phyloP scores from a whole-genome alignment of 306 rosid genomes.

The Citrullus amarus region DNA sequence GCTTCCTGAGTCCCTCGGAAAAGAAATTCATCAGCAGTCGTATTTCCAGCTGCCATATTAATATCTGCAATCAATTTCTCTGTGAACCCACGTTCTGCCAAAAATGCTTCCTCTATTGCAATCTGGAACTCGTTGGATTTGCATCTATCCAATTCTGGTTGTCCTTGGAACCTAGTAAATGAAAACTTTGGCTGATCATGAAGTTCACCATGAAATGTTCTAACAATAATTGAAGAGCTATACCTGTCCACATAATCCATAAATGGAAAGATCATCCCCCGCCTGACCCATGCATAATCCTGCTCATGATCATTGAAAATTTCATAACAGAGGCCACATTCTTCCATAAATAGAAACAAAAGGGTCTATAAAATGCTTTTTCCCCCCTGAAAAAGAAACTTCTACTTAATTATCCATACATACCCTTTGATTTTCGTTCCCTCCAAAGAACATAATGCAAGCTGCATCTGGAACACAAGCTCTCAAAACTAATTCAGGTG shows the following conservation, averaged over 20 bases:
- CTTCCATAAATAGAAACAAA: constrained; percentile 5
- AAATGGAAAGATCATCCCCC: constrained; percentile 87
- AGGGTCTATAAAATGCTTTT: constrained; percentile 2
- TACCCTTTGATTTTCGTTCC: constrained; percentile 77
- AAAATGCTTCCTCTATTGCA: constrained; percentile 92
- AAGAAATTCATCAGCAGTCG: constrained; percentile 46
- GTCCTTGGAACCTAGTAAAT: constrained; percentile 76
- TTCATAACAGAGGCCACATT: constrained; percentile 21
- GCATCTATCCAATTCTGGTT: constrained; percentile 48
- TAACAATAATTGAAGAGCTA: neutral
- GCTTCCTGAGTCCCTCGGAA: constrained; percentile 47
- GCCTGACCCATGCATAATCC: constrained; percentile 98
- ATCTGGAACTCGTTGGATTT: constrained; percentile 56
- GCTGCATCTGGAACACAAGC: constrained; percentile 89
- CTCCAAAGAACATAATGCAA: constrained; percentile 97
- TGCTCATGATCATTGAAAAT: constrained; percentile 33
- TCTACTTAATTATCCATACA: neutral
- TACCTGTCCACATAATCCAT: constrained; percentile 78
- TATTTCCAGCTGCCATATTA: constrained; percentile 75
- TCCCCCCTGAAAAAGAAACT: neutral
- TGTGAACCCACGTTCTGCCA: constrained; percentile 84
- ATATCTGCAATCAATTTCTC: constrained; percentile 91
- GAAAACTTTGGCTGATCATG: constrained; percentile 21
- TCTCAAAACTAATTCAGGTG: constrained; percentile 88
- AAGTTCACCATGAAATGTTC: neutral